Percentiles rank a stretch among this genome's conserved stretches.
Evolutionary conservation across 345 rosid genomes (phyloP).

Genomic region (Melaleuca alternifolia): DNA sequence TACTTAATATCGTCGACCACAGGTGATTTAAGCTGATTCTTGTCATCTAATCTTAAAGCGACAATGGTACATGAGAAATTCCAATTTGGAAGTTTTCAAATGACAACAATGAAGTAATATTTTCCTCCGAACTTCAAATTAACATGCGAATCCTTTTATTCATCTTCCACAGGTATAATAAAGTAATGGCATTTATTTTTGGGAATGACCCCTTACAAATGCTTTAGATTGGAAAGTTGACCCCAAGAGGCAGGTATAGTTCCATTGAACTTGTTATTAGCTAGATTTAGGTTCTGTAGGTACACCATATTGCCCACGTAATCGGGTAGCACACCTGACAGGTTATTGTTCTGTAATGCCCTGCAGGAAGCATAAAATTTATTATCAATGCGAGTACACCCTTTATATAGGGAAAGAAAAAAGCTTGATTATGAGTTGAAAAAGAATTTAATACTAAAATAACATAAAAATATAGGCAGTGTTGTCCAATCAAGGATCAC

Average conservation of each 20-base stretch:
- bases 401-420: not conserved
- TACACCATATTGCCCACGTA: constrained; percentile 49
- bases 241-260: constrained; percentile 65
- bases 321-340: constrained; percentile 66
- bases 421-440: not conserved
- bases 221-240: constrained; percentile 52
- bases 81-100: not conserved
- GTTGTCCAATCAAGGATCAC: constrained; percentile 8
- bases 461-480: not conserved
- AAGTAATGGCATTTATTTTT: not conserved
- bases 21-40: not conserved
- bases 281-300: constrained; percentile 60
- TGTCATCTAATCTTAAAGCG: not conserved
- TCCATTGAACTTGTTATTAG: constrained; percentile 66
- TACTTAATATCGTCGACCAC: constrained; percentile 1
- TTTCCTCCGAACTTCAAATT: not conserved
- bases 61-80: not conserved
- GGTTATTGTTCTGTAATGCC: constrained; percentile 70
- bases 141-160: not conserved
- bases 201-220: constrained; percentile 35
- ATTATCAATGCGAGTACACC: not conserved
- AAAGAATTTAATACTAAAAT: not conserved
- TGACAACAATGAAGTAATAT: not conserved
- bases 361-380: constrained; percentile 31
- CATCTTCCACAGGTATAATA: not conserved